Evolutionary conservation across 2,329 filamentous ascomycete species (phyloP), one percentile per base, ranked within the genome.

Genomic region (Penicillium sp.): DNA sequence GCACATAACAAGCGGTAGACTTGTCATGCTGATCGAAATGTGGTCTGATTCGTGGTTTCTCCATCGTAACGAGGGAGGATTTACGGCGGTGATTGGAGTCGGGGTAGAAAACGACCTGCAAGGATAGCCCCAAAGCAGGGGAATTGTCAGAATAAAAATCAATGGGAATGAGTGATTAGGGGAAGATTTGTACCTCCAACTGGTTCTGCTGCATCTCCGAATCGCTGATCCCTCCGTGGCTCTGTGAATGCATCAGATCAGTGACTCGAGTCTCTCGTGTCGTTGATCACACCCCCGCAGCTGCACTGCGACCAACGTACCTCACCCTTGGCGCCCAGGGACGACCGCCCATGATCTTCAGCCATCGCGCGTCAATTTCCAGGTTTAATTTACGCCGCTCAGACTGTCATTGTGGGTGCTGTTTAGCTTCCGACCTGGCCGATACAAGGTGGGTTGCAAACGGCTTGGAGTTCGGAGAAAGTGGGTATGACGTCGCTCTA

Each of bases 1-100:
- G 87, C 3, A 89, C 86, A 63, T 88, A 86, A 70, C 87, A 89
- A 61, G 84, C 82, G 2, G 86, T 88, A 35, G 75, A 75, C 47
- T 69, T 72, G 58, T 76, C 72, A 17, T 71, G 58, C 15, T 71
- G 65, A 59, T 77, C 77, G 65, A 77, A 62, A 15, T 78, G 73
- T 26, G 76, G 75, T 33, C 74, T 72, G 37, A 81, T 70, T 33
- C 71, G 72, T 24, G 78, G 72, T 61, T 80, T 74, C 33, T 81
- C 78, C 53, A 76, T 73, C 55, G 77, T 76, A 37, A 84, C 84
- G 22, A 89, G 78, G 3, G 87, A 89, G 22, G 87, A 87, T 76
- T 86, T 86, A 68, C 87, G 84, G 59, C 86, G 83, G 64, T 84
- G 83, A 53, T 74, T 78, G 61, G 73, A 79, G 59, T 83, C 81